These are phyloP conservation scores for Cenococcum geophilum DNA, from an alignment of 495 filamentous ascomycete genomes.

Conservation along the genomic window DNA sequence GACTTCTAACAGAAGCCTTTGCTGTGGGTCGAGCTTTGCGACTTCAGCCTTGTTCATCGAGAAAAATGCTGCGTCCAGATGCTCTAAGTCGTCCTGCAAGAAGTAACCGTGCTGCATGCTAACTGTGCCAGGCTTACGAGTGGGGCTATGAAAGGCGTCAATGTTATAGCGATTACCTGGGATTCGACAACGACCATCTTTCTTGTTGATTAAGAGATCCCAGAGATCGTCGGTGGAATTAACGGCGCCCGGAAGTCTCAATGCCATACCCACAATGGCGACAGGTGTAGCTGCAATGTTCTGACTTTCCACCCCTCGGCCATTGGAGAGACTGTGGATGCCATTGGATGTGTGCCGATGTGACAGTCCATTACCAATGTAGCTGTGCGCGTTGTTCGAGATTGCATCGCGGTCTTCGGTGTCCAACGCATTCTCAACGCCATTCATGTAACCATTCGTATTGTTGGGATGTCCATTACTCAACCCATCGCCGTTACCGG, in stretches of 20 bases:
- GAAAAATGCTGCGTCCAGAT: slow-evolving; percentile 21
- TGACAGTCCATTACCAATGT: too few species aligned
- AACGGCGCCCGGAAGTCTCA: background rate
- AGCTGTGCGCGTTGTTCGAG: too few species aligned
- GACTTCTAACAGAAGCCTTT: slow-evolving; percentile 9
- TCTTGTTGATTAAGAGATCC: background rate
- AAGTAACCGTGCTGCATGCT: slow-evolving; percentile 4
- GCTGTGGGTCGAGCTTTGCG: slow-evolving; percentile 9
- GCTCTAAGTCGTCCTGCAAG: slow-evolving; percentile 11
- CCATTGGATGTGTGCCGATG: too few species aligned
- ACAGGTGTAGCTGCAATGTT: too few species aligned
- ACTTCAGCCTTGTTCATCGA: slow-evolving; percentile 1
- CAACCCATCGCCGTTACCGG: too few species aligned
- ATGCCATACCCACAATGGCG: background rate
- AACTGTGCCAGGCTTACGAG: background rate
- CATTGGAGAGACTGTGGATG: too few species aligned
- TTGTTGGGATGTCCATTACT: too few species aligned
- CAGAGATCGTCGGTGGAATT: background rate
- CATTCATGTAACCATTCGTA: too few species aligned
- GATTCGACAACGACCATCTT: background rate
- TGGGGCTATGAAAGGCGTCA: background rate
- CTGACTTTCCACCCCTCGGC: too few species aligned
- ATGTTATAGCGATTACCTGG: background rate
- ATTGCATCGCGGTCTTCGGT: too few species aligned
- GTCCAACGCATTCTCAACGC: too few species aligned